phyloP scores from a whole-genome alignment of 345 rosid genomes.

The Arabis alpina region DNA sequence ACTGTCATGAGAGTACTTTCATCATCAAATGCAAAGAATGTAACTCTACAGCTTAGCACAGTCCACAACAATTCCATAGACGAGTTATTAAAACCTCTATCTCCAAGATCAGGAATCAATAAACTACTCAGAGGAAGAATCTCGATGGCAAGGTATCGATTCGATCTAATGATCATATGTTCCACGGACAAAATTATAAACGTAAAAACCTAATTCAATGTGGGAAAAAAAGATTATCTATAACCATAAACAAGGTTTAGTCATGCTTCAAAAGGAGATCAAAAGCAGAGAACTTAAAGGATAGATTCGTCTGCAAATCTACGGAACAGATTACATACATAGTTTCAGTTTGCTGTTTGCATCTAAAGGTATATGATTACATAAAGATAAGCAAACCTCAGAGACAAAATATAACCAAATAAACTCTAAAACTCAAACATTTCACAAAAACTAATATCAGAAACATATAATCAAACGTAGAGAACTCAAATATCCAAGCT shows the following conservation, averaged over 20 bases:
- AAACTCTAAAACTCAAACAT: too few relatives aligned
- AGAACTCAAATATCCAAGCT: too few relatives aligned
- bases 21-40: background rate
- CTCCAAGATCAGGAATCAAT: conserved; percentile 9
- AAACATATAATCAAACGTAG: too few relatives aligned
- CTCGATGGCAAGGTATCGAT: background rate
- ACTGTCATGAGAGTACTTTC: background rate
- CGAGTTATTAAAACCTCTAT: background rate
- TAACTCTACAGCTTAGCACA: background rate
- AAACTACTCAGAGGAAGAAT: background rate
- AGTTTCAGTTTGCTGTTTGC: background rate
- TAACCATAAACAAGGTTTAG: background rate
- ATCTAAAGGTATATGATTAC: conserved; percentile 5
- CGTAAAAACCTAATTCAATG: background rate
- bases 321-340: background rate
- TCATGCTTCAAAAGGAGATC: background rate
- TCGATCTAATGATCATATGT: background rate
- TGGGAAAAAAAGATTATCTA: background rate
- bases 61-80: background rate
- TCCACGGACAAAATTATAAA: background rate
- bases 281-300: background rate
- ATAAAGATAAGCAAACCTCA: background rate
- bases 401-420: too few relatives aligned
- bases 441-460: background rate
- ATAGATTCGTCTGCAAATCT: background rate